Percentiles rank a stretch among this genome's conserved stretches.
These are phyloP conservation scores for Leishmania guyanensis DNA, from an alignment of 208 protist species.

Conservation along the genomic window DNA sequence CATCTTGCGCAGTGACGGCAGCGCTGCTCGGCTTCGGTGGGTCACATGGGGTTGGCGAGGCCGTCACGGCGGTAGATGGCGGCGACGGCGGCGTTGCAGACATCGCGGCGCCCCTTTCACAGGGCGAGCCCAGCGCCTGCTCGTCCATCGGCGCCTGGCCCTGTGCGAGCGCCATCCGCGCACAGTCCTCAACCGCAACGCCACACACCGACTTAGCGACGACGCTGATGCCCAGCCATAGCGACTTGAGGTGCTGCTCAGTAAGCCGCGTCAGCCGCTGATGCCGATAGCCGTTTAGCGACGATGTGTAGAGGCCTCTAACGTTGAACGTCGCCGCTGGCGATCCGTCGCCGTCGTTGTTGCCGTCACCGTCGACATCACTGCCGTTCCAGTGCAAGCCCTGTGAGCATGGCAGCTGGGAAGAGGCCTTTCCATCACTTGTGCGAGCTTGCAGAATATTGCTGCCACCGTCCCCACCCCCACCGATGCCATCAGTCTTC, in stretches of 20 bases:
- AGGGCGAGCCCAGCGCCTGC: not conserved
- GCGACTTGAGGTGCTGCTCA: slow-evolving; percentile 27
- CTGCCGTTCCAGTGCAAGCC: not conserved
- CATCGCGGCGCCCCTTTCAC: not conserved
- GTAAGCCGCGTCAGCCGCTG: slow-evolving; percentile 32
- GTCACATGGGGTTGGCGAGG: not conserved
- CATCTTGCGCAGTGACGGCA: not conserved
- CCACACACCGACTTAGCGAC: slow-evolving; percentile 19
- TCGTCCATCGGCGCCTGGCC: slow-evolving; percentile 13
- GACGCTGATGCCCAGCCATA: slow-evolving; percentile 19
- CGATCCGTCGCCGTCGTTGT: not conserved
- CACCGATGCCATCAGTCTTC: not conserved
- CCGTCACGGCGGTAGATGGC: not conserved
- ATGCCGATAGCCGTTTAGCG: slow-evolving; percentile 28
- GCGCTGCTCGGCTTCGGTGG: not conserved
- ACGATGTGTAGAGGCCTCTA: slow-evolving; percentile 27
- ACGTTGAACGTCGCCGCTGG: slow-evolving; percentile 16
- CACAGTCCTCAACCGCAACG: slow-evolving; percentile 10
- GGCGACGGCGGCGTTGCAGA: not conserved
- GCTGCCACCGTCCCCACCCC: not conserved
- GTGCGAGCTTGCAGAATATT: not conserved
- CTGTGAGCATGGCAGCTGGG: not conserved
- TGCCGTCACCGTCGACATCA: not conserved
- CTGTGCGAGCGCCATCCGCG: slow-evolving; percentile 1
- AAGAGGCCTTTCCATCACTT: not conserved